These are phyloP conservation scores for Thraustochytrium sp. DNA, from an alignment of 352 stramenopile genomes.

Conservation along the genomic window DNA sequence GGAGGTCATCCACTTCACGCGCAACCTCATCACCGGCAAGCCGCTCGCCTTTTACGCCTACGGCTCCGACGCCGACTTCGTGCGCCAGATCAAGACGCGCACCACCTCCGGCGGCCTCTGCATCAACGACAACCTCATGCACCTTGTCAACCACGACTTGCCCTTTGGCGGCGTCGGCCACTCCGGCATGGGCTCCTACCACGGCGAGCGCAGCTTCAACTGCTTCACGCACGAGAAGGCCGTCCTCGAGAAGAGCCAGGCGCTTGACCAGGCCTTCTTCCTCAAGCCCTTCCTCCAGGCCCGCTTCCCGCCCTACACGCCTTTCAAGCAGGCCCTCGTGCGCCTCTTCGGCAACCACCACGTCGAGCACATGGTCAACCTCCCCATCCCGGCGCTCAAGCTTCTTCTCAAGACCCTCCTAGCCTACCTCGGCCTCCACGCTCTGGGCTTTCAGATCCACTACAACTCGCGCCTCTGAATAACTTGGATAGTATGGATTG, in stretches of 20 bases:
- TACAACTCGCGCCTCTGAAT: too few relatives aligned
- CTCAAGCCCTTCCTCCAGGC: slow-evolving; percentile 15
- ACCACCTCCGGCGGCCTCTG: slow-evolving; percentile 60
- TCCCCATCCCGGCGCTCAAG: neutral
- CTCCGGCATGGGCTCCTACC: slow-evolving; percentile 70
- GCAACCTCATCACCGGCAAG: slow-evolving; percentile 55
- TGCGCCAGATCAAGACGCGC: neutral
- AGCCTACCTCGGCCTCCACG: too few relatives aligned
- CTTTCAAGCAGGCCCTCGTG: neutral
- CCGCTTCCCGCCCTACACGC: slow-evolving; percentile 27
- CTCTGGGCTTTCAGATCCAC: too few relatives aligned
- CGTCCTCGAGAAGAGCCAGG: neutral
- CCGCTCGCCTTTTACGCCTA: slow-evolving; percentile 79
- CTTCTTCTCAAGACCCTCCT: slow-evolving; percentile 10
- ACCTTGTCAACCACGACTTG: slow-evolving; percentile 56
- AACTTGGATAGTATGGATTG: too few relatives aligned
- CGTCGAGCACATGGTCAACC: neutral
- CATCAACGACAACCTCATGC: slow-evolving; percentile 66
- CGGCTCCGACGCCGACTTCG: slow-evolving; percentile 50
- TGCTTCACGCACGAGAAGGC: slow-evolving; percentile 37
- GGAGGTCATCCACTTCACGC: slow-evolving; percentile 59
- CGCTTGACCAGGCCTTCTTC: neutral
- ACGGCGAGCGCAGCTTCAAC: slow-evolving; percentile 6
- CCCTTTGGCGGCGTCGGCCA: slow-evolving; percentile 73
- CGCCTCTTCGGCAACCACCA: neutral